These are phyloP conservation scores for Candolleomyces aberdarensis DNA, from an alignment of 768 basidiomycete genomes.

Conservation along the genomic window DNA sequence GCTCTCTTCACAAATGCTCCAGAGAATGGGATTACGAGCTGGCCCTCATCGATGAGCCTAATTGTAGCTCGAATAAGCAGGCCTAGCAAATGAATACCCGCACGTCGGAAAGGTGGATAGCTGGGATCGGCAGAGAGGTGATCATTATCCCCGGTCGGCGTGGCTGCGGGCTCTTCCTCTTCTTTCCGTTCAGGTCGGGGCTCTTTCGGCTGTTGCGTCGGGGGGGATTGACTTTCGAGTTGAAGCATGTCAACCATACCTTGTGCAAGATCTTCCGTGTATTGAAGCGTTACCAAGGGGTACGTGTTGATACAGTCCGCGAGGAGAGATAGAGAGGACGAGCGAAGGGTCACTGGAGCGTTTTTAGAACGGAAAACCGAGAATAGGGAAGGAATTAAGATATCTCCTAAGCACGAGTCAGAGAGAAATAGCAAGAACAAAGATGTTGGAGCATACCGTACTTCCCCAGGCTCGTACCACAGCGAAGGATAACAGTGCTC, in stretches of 20 bases:
- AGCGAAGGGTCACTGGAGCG: slow-evolving; percentile 72
- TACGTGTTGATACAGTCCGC: slow-evolving; percentile 69
- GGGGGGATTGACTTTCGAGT: slow-evolving; percentile 44
- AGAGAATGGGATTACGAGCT: slow-evolving; percentile 18
- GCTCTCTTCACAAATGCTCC: slow-evolving; percentile 43
- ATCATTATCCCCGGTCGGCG: slow-evolving; percentile 40
- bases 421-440: background rate
- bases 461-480: slow-evolving; percentile 62
- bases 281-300: slow-evolving; percentile 58
- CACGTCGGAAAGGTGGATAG: slow-evolving; percentile 78
- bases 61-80: slow-evolving; percentile 62
- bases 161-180: slow-evolving; percentile 12
- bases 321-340: slow-evolving; percentile 58
- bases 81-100: slow-evolving; percentile 80
- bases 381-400: slow-evolving; percentile 72
- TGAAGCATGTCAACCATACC: slow-evolving; percentile 79
- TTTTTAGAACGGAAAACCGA: slow-evolving; percentile 52
- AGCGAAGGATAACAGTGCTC: slow-evolving; percentile 67
- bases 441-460: slow-evolving; percentile 50
- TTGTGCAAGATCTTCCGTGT: slow-evolving; percentile 56
- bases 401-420: slow-evolving; percentile 45
- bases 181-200: too few relatives aligned
- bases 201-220: background rate
- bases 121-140: slow-evolving; percentile 52
- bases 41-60: slow-evolving; percentile 45